These are phyloP conservation scores for Fusarium pseudoanthophilum DNA, from an alignment of 2,329 filamentous ascomycete species.

Conservation along the genomic window DNA sequence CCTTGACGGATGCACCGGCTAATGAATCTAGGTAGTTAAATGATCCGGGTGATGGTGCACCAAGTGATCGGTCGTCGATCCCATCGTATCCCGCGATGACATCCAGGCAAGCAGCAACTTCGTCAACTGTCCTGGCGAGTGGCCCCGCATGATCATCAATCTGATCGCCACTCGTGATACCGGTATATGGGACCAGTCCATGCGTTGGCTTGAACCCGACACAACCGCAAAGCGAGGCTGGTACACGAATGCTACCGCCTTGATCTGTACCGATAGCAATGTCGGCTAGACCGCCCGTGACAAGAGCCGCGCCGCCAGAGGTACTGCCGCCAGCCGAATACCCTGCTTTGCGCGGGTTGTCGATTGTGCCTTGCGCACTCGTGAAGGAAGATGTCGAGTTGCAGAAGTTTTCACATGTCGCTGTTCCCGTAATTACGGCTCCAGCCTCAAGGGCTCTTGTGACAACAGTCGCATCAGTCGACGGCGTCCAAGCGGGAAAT, in stretches of 20 bases:
- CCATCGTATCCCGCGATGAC: conserved; percentile 60
- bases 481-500: conserved; percentile 60
- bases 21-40: conserved; percentile 27
- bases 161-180: conserved; percentile 59
- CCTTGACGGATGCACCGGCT: conserved; percentile 5
- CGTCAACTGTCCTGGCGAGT: conserved; percentile 53
- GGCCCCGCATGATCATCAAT: conserved; percentile 63
- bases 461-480: conserved; percentile 64
- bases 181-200: conserved; percentile 62
- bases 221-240: conserved; percentile 53
- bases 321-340: conserved; percentile 63
- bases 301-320: conserved; percentile 58
- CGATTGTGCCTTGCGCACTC: conserved; percentile 57
- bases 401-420: conserved; percentile 64
- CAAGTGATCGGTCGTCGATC: conserved; percentile 58
- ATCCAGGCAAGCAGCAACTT: conserved; percentile 56
- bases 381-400: conserved; percentile 60
- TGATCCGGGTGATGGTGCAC: conserved; percentile 45
- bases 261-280: conserved; percentile 61
- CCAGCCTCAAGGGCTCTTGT: conserved; percentile 62
- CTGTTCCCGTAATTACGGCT: conserved; percentile 61
- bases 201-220: conserved; percentile 64
- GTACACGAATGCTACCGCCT: conserved; percentile 59
- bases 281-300: conserved; percentile 56
- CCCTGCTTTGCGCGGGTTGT: conserved; percentile 57